Conservation (phyloP, 225 moss, liverwort and hornwort species). For the Ulota crispa region DNA sequence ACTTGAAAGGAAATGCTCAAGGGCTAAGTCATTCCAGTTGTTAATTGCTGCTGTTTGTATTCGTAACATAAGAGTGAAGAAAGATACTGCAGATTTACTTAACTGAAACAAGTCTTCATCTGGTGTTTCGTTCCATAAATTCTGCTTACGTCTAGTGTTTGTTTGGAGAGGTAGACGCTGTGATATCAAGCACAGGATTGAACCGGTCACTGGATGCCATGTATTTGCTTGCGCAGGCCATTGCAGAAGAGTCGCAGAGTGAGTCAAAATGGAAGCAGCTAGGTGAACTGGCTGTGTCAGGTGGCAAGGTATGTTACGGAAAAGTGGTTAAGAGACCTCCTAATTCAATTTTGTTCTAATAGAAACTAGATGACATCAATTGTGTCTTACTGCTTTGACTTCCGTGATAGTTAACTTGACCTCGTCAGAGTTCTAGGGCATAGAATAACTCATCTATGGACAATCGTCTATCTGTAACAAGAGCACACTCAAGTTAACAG, state of each 20-base stretch:
- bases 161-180: not conserved
- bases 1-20: not conserved
- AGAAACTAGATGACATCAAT: not conserved
- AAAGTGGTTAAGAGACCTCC: not conserved
- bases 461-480: not conserved
- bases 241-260: conserved; percentile 89
- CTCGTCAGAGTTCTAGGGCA: not conserved
- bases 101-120: not conserved
- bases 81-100: not conserved
- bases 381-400: not conserved
- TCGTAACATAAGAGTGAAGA: not conserved
- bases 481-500: conserved; percentile 12
- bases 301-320: conserved; percentile 66
- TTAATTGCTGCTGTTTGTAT: not conserved
- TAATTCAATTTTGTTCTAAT: not conserved
- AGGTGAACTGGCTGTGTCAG: conserved; percentile 89
- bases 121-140: not conserved
- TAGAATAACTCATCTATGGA: not conserved
- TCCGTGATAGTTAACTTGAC: not conserved
- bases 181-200: not conserved
- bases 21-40: not conserved
- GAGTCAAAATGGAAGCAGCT: conserved; percentile 99
- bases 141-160: not conserved
- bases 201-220: not conserved
- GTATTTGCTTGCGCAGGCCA: conserved; percentile 46